A percentile compares a stretch with the other conserved stretches of the same genome.
These are phyloP conservation scores for Ceriops tagal DNA, from an alignment of 345 rosid species.

Conservation along the genomic window DNA sequence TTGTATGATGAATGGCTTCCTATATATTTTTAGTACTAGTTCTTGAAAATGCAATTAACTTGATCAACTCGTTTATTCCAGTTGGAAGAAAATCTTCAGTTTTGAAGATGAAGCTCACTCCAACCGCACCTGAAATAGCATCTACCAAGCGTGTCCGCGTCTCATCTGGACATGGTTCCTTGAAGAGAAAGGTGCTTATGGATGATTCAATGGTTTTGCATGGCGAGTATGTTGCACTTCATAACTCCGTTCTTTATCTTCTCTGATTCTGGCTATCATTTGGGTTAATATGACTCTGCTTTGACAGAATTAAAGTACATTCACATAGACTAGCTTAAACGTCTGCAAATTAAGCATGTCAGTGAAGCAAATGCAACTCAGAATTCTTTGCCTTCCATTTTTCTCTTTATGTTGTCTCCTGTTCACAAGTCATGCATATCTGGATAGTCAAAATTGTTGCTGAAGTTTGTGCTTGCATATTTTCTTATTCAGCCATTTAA, in stretches of 20 bases:
- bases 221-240: conserved; percentile 80
- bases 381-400: too few species aligned
- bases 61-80: conserved; percentile 23
- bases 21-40: neutral
- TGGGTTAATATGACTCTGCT: neutral
- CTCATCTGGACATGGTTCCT: conserved; percentile 53
- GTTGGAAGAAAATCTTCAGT: conserved; percentile 83
- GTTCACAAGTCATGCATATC: too few species aligned
- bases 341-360: too few species aligned
- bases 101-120: conserved; percentile 75
- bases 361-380: too few species aligned
- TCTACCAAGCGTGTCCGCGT: conserved; percentile 60
- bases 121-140: conserved; percentile 51
- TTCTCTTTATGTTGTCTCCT: too few species aligned
- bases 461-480: neutral
- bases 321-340: too few species aligned
- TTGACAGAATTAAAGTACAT: too few species aligned
- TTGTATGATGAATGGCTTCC: neutral
- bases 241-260: neutral
- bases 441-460: too few species aligned
- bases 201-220: conserved; percentile 94
- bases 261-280: neutral
- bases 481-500: neutral
- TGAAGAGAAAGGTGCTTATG: conserved; percentile 88
- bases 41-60: neutral